Evolutionary conservation across 352 stramenopile species (phyloP).

Genomic region (Globisporangium paroecandrum): DNA sequence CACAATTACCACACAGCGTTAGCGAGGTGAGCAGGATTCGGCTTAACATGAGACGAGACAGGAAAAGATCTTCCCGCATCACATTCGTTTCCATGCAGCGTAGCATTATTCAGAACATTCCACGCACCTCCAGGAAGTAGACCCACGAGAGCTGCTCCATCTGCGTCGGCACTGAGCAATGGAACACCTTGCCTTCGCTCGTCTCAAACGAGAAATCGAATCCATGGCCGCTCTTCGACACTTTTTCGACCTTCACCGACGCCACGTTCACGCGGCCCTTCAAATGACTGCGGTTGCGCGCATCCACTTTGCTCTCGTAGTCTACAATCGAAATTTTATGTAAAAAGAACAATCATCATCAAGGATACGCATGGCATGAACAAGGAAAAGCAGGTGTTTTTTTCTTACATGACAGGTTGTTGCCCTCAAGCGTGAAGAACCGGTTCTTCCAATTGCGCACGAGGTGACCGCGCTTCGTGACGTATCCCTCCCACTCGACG

Average conservation of each 20-base stretch:
- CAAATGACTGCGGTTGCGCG: constrained; percentile 79
- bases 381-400: not conserved
- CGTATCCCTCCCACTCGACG: constrained; percentile 88
- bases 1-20: not conserved
- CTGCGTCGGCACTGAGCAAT: constrained; percentile 76
- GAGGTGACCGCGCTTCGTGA: constrained; percentile 86
- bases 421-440: constrained; percentile 87
- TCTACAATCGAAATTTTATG: constrained; percentile 25
- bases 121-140: constrained; percentile 73
- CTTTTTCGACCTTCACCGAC: constrained; percentile 73
- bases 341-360: not conserved
- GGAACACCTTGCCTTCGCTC: constrained; percentile 78
- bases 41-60: constrained; percentile 5
- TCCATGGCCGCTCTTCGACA: constrained; percentile 72
- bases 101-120: not conserved
- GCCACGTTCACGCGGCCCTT: constrained; percentile 83
- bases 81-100: not conserved
- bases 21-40: not conserved
- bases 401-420: constrained; percentile 72
- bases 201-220: constrained; percentile 87
- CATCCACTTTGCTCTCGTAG: constrained; percentile 88
- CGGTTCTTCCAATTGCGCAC: constrained; percentile 88
- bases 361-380: not conserved
- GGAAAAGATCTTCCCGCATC: not conserved
- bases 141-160: constrained; percentile 83